Base-by-base conservation (phyloP, 306 rosid species). In the Acacia melanoxylon region DNA sequence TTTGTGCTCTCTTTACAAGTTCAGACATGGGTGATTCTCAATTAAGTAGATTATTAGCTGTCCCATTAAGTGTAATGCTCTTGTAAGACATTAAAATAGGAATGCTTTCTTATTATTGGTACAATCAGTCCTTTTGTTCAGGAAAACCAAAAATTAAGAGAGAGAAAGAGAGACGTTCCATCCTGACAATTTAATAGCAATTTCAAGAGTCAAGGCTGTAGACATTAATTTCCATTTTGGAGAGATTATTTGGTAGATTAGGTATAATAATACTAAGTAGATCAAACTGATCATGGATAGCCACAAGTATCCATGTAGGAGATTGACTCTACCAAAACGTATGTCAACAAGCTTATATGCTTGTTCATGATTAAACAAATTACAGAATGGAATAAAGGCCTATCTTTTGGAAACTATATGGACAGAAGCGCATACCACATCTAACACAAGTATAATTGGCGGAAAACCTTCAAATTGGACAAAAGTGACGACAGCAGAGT, bases 351-450 rank as follows among this genome's bases (percentile, higher is more conserved):
- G 44, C 40, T 14, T 31, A 33, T 15, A 29, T 65, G 42, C 20
- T 31, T 65, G 42, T 65, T 31, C 69, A 29, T 63, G 4, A 63
- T 63, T 29, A 46, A 62, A 63, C 31, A 78, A 29, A 7, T 54
- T 72, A 95, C 89, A 88, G 48, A 44, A 44, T 44, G 48, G 15
- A 10, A 2, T 44, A 44, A 44, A 10, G 13, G 12, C 14, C 48
- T 44, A 2, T 11, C 13, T 87, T 95, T 83, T 92, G 97, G 85
- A 98, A 95, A 70, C 90, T 90, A 75, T 78, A 56, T 13, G 96
- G 87, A 86, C 99, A 93, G 76, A 91, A 95, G 52, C 95, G 97
- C 79, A 87, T 82, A 46, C 99, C 97, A 87, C 98, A 95, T 87
- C 95, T 89, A 80, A 92, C 94, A 81, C 95, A 91, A 7, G 93